Evolutionary conservation across 768 basidiomycete species (phyloP), one percentile per base, ranked within the genome.

Genomic region (Amanita rimosa): DNA sequence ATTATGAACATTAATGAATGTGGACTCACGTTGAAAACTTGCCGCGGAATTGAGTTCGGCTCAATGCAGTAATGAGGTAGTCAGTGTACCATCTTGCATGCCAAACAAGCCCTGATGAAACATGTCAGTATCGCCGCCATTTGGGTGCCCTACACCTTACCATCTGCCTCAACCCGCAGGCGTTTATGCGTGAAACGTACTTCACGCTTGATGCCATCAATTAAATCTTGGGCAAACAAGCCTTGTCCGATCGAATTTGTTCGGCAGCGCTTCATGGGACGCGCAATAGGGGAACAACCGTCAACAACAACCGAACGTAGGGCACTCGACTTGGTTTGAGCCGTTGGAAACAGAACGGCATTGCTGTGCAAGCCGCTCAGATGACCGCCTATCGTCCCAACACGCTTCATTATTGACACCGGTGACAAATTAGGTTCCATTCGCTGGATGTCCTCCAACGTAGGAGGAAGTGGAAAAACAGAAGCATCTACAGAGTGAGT

Each of bases 381-480:
- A 35, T 21, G 37, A 24, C 16, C 47, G 14, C 47, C 38, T 40
- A 48, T 48, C 39, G 39, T 40, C 10, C 47, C 47, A 19, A 48
- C 47, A 41, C 47, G 47, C 39, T 31, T 48, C 47, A 48, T 40
- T 21, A 48, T 41, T 26, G 47, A 48, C 24, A 34, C 47, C 27
- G 48, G 48, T 24, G 48, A 49, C 39, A 43, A 16, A 24, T 49
- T 41, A 21, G 48, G 48, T 34, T 48, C 47, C 47, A 48, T 48
- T 26, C 47, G 36, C 47, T 41, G 27, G n/a, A 48, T 48, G 39
- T 48, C 47, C 39, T 48, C 47, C 10, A 48, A 31, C 9, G 47
- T 48, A 36, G 47, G 40, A 49, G 48, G 48, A 27, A 22, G 31
- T 4, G 48, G 48, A 21, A 43, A 43, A 6, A 48, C 40, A 6